A percentile compares a stretch with the other conserved stretches of the same genome.
Evolutionary conservation across 2,329 filamentous ascomycete genomes (phyloP).

Genomic region (Venturia carpophila): DNA sequence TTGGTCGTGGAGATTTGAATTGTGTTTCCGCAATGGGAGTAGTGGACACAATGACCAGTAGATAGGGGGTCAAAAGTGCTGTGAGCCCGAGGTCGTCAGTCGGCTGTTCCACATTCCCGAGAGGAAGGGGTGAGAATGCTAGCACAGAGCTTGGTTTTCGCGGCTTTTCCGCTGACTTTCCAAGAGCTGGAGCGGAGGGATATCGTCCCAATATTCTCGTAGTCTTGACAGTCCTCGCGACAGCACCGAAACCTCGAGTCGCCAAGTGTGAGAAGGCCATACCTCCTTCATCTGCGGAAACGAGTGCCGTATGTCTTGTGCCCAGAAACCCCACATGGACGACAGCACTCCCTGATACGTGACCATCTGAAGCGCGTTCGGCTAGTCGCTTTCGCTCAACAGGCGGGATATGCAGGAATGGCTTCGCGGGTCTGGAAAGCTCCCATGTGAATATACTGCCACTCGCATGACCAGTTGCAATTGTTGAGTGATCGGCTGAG

Average conservation of each 20-base stretch:
- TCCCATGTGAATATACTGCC: slow-evolving; percentile 98
- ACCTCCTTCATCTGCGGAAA: slow-evolving; percentile 87
- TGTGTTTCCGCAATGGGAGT: slow-evolving; percentile 95
- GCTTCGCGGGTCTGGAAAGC: slow-evolving; percentile 67
- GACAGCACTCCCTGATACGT: slow-evolving; percentile 68
- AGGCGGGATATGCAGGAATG: slow-evolving; percentile 80
- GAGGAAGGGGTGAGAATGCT: slow-evolving; percentile 78
- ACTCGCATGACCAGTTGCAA: slow-evolving; percentile 81
- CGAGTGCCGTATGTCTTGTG: slow-evolving; percentile 84
- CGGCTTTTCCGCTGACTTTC: slow-evolving; percentile 52
- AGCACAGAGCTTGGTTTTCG: slow-evolving; percentile 91
- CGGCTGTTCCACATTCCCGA: slow-evolving; percentile 87
- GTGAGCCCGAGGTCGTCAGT: slow-evolving; percentile 86
- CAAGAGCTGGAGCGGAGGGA: slow-evolving; percentile 52
- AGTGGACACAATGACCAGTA: slow-evolving; percentile 93
- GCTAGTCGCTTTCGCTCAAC: slow-evolving; percentile 59
- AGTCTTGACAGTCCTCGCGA: slow-evolving; percentile 80
- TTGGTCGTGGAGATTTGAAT: slow-evolving; percentile 84
- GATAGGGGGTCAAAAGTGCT: slow-evolving; percentile 89
- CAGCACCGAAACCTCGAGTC: slow-evolving; percentile 76
- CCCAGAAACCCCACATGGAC: slow-evolving; percentile 93
- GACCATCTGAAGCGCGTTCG: slow-evolving; percentile 67
- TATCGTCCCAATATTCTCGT: slow-evolving; percentile 88
- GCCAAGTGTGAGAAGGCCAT: slow-evolving; percentile 99
- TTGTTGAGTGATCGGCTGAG: slow-evolving; percentile 85